Evolutionary conservation across 768 basidiomycete species (phyloP), one percentile per base, ranked within the genome.

Genomic region (Nevesoporus exiguus): DNA sequence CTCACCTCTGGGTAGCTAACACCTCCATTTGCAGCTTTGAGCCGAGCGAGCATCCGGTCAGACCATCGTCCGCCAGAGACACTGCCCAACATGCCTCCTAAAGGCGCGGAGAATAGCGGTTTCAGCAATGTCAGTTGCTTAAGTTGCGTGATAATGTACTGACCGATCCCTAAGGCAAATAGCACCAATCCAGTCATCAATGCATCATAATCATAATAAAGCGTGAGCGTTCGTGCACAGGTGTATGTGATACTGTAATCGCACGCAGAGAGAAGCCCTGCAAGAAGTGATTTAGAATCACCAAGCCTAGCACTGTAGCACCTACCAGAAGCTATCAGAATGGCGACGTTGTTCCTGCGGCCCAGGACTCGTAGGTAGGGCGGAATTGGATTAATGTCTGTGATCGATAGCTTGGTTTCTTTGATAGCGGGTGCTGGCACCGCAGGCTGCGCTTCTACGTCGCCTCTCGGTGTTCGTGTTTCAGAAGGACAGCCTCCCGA

Each of bases 151-250:
- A 2, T 5, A 19, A 7, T 33, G 8, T 44, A 63, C 77, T 25
- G 34, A 83, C 88, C 88, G 3, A 81, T 61, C 33, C 93, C 93
- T 63, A 80, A 92, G 0, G 88, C 68, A 15, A 97, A 78, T 1
- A 93, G 75, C 5, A 93, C 83, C 19, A 94, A 70, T 8, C 94
- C 94, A 42, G 87, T 86, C 45, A 80, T 75, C 27, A 97, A 73
- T 1, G 93, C 77, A 49, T 82, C 74, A 66, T 86, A 94, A 31
- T 76, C 61, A 61, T 95, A 96, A 13, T 76, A 66, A 7, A 76
- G 71, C 0, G 77, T 77, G 2, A 96, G 75, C 0, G 88, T 92
- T 56, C 89, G 79, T 13, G 91, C 80, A 17, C 84, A 83, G 0
- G 90, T 90, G 61, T 92, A 95, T 3, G 81, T 64, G 36, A 94